phyloP scores from a whole-genome alignment of 2,329 filamentous ascomycete species.

The Pyrenochaeta sp. region DNA sequence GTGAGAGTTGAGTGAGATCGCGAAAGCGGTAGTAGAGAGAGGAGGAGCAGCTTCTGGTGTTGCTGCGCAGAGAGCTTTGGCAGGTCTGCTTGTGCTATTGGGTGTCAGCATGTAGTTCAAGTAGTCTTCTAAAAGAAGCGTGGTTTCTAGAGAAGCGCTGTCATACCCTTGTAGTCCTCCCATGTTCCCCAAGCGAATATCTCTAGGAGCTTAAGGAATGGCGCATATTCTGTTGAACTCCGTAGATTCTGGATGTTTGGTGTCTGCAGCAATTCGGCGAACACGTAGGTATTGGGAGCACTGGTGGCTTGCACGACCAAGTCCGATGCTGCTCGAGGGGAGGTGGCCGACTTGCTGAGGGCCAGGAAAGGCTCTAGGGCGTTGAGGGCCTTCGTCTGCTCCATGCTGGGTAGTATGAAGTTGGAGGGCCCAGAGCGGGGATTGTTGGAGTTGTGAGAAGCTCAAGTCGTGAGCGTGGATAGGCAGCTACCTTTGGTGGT shows the following conservation, averaged over 20 bases:
- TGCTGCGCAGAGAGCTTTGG: conserved; percentile 77
- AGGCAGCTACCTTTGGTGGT: conserved; percentile 17
- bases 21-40: conserved; percentile 85
- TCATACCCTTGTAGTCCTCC: conserved; percentile 71
- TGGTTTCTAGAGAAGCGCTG: too few relatives aligned
- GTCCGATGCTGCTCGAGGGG: conserved; percentile 83
- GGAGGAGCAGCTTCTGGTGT: conserved; percentile 83
- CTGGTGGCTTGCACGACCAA: conserved; percentile 88
- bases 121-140: too few relatives aligned
- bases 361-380: conserved; percentile 83
- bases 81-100: conserved; percentile 59
- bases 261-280: conserved; percentile 87
- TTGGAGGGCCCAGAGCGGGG: background rate
- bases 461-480: conserved; percentile 8
- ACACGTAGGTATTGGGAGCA: conserved; percentile 88
- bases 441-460: background rate
- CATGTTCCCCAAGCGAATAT: conserved; percentile 95
- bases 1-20: conserved; percentile 70
- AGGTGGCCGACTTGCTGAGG: conserved; percentile 84
- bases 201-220: conserved; percentile 75
- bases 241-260: conserved; percentile 78
- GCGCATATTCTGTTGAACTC: conserved; percentile 66
- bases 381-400: conserved; percentile 70
- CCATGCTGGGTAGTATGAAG: conserved; percentile 62
- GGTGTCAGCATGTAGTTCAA: conserved; percentile 16